Percentiles rank a stretch among this genome's conserved stretches.
Conservation (phyloP, 148 eudicot genomes). For the Camellia lanceoleosa region DNA sequence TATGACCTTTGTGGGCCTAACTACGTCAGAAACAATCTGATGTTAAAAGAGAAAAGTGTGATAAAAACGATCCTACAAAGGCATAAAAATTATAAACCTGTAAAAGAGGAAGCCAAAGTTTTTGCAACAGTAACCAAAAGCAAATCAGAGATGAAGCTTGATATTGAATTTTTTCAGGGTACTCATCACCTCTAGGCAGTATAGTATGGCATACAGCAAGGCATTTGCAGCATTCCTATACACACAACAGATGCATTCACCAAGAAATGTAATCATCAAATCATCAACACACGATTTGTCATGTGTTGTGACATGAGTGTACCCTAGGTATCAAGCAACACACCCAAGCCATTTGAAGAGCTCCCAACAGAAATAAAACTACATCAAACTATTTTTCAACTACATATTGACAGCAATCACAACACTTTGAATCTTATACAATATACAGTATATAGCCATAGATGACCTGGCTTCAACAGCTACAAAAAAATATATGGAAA, state of each 20-base stretch:
- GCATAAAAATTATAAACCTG: slow-evolving; percentile 37
- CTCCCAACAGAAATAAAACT: not conserved
- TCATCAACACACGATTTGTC: not conserved
- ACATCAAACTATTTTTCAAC: not conserved
- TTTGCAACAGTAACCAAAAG: slow-evolving; percentile 92
- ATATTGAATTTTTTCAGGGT: slow-evolving; percentile 81
- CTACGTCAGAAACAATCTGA: not conserved
- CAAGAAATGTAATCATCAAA: not conserved
- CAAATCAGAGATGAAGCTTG: slow-evolving; percentile 99
- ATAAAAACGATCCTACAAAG: no score
- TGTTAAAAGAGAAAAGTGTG: not conserved
- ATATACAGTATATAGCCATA: not conserved
- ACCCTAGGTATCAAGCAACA: not conserved
- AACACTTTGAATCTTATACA: not conserved
- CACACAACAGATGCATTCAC: slow-evolving; percentile 9
- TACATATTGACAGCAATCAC: not conserved
- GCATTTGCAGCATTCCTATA: slow-evolving; percentile 95
- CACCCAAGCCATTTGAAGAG: not conserved
- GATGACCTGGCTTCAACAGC: not conserved
- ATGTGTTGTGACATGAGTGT: not conserved
- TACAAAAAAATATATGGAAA: not conserved
- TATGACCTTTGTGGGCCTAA: no score
- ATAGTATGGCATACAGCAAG: slow-evolving; percentile 98
- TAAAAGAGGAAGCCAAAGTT: slow-evolving; percentile 98
- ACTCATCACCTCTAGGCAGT: slow-evolving; percentile 93